Evolutionary conservation across 805 yeast genomes (phyloP), one percentile per base, ranked within the genome.

Genomic region (Saccharomycopsis babjevae): DNA sequence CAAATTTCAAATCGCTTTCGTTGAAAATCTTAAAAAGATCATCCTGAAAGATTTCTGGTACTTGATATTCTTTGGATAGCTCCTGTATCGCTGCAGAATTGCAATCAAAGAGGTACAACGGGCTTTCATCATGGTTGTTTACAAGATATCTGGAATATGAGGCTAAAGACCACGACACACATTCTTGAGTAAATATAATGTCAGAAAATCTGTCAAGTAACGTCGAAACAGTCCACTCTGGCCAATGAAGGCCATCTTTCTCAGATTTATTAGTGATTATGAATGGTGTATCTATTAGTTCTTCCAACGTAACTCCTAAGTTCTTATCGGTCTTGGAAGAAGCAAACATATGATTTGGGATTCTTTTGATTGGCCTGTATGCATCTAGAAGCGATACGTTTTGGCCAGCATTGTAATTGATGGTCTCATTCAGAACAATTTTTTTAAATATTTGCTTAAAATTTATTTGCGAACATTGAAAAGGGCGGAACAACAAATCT

Each of bases 91-190:
- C 90, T n/a, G 69, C 70, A 42, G 89, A 83, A 62, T 80, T 80
- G 70, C 96, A 88, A 70, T 91, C 97, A 72, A 91, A 91, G 30
- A 91, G 73, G 70, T 91, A 91, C 25, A 91, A 74, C 6, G 97
- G 97, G 25, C 86, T 83, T 70, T 91, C 97, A 71, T 91, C 97
- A 25, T 67, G 66, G 70, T 90, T 92, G 13, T 73, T 61, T 3
- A 72, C 67, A 67, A 85, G 79, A 68, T 91, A 91, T 58, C 83
- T 77, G 0, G 79, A 69, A 68, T 89, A 91, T 22, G 82, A 74
- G 1, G 74, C 66, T 25, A 91, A 73, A 2, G 84, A 79, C 97
- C 97, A 91, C 64, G 83, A 81, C 55, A 89, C 93, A 36, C 88
- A 83, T 72, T 92, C 97, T 71, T 91, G 96, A 59, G 93, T 80